These are phyloP conservation scores for Tylopilus sp. DNA, from an alignment of 1,284 basidiomycete genomes.

Conservation along the genomic window DNA sequence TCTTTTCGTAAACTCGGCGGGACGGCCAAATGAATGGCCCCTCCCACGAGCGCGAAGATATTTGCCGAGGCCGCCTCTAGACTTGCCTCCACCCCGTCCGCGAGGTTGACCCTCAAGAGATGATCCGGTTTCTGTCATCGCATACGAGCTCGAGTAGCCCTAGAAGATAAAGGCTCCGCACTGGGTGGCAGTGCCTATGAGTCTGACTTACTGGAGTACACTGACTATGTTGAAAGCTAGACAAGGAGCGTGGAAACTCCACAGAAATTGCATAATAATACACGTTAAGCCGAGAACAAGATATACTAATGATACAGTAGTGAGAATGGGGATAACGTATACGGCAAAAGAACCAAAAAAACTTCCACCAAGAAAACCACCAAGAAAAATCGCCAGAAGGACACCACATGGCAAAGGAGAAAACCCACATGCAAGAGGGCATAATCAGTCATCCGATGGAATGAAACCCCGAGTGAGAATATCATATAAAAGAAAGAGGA, in stretches of 20 bases:
- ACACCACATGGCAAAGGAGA: conserved; percentile 15
- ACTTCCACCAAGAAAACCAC: neutral
- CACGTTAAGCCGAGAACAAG: neutral
- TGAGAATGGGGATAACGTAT: conserved; percentile 1
- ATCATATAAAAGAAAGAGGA: conserved; percentile 33
- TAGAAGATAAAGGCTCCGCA: too few species aligned
- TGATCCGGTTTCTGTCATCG: conserved; percentile 21
- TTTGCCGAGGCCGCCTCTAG: conserved; percentile 69
- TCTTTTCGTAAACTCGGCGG: conserved; percentile 60
- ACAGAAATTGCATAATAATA: conserved; percentile 5
- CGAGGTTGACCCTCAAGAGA: conserved; percentile 15
- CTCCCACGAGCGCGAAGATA: conserved; percentile 67
- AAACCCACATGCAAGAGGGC: neutral
- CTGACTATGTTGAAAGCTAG: neutral
- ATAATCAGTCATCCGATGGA: conserved; percentile 26
- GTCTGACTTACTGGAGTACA: neutral
- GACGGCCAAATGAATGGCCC: conserved; percentile 55
- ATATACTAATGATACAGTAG: conserved; percentile 21
- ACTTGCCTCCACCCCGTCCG: conserved; percentile 48
- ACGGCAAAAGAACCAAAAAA: neutral
- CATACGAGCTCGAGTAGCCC: neutral
- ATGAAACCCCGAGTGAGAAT: conserved; percentile 27
- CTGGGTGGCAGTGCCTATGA: neutral
- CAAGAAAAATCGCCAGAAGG: conserved; percentile 1
- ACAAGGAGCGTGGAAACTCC: neutral